A percentile compares a stretch with the other conserved stretches of the same genome.
Evolutionary conservation across 306 rosid genomes (phyloP).

Genomic region (Quercus gilva): DNA sequence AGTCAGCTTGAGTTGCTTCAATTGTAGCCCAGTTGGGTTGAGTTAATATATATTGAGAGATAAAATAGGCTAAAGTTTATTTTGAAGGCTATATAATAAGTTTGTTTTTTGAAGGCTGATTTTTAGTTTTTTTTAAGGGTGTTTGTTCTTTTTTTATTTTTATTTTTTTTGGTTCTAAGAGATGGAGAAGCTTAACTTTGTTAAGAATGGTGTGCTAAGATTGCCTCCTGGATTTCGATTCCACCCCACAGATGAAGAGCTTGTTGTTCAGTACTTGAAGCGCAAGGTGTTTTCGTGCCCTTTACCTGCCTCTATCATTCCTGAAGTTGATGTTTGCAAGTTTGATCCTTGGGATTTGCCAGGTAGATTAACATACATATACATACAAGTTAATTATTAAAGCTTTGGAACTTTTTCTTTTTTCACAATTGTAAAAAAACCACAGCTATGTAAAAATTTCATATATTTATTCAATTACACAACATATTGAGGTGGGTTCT

Average conservation of each 20-base stretch:
- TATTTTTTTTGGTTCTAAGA: background rate
- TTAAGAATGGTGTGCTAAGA: constrained; percentile 75
- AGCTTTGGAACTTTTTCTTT: background rate
- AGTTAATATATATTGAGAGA: background rate
- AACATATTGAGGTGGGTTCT: background rate
- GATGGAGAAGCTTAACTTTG: constrained; percentile 61
- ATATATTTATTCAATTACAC: too few species aligned
- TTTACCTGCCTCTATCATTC: constrained; percentile 87
- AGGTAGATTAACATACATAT: constrained; percentile 36
- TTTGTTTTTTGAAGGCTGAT: background rate
- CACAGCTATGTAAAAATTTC: background rate
- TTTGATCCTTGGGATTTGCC: constrained; percentile 99
- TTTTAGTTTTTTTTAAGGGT: background rate
- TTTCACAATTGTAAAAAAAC: background rate
- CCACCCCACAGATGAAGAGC: constrained; percentile 93
- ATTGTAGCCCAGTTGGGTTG: background rate
- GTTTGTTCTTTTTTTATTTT: background rate
- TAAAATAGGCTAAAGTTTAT: background rate
- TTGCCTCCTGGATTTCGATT: constrained; percentile 95
- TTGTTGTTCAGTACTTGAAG: constrained; percentile 78
- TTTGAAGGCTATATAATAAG: background rate
- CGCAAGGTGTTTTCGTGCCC: constrained; percentile 78
- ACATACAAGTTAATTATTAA: background rate
- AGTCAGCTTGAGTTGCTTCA: background rate
- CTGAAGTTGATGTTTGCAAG: constrained; percentile 82